Conservation (phyloP, 345 rosid species). For the Citrus reticulata region DNA sequence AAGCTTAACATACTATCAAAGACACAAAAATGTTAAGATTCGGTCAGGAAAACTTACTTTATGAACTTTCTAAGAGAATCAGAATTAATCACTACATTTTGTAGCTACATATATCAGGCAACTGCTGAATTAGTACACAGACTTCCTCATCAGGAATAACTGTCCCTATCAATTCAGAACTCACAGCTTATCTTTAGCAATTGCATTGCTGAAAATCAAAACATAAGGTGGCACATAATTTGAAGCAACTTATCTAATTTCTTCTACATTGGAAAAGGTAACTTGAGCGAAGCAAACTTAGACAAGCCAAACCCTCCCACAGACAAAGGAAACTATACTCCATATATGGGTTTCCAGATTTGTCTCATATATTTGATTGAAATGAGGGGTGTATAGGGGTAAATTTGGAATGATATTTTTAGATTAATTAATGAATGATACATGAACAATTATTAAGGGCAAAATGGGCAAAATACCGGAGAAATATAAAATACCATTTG, state of each 20-base stretch:
- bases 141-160: not conserved
- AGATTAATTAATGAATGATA: no score
- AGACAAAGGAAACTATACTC: not conserved
- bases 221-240: not conserved
- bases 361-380: not conserved
- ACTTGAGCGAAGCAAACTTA: not conserved
- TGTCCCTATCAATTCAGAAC: not conserved
- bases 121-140: not conserved
- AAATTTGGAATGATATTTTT: no score
- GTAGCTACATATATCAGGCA: not conserved
- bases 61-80: not conserved
- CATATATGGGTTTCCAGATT: not conserved
- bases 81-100: not conserved
- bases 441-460: no score
- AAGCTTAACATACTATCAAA: not conserved
- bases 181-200: not conserved
- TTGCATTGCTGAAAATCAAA: not conserved
- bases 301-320: not conserved
- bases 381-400: no score
- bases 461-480: no score
- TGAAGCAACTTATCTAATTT: not conserved
- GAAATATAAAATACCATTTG: no score
- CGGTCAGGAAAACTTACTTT: not conserved
- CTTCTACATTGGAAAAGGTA: not conserved
- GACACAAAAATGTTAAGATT: not conserved